A percentile compares a stretch with the other conserved stretches of the same genome.
Conservation (phyloP, 805 yeast genomes). For the Sungouiella blattae region DNA sequence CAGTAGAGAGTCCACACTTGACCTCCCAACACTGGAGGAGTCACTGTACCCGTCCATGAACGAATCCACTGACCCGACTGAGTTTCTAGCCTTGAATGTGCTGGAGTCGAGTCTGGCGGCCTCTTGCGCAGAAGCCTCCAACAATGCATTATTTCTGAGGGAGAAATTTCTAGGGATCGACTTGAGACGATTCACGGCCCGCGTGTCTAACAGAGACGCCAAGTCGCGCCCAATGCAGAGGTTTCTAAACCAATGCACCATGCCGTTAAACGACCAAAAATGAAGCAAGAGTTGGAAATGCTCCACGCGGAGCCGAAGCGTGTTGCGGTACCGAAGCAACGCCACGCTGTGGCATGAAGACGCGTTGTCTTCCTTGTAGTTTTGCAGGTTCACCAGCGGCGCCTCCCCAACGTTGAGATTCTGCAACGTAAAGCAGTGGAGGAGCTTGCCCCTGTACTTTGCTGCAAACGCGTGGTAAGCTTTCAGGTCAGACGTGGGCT, state of each 20-base stretch:
- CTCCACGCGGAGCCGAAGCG: conserved; percentile 37
- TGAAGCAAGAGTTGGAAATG: conserved; percentile 35
- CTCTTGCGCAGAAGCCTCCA: conserved; percentile 8
- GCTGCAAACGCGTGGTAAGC: conserved; percentile 16
- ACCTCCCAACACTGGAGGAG: not conserved
- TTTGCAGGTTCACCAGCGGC: conserved; percentile 26
- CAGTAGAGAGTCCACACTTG: not conserved
- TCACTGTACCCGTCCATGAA: not conserved
- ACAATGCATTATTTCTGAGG: conserved; percentile 10
- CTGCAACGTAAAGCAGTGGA: conserved; percentile 28
- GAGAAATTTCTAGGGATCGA: conserved; percentile 13
- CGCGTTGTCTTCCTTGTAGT: conserved; percentile 20
- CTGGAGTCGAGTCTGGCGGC: conserved; percentile 3
- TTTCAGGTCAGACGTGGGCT: conserved; percentile 25
- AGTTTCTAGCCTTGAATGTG: not conserved
- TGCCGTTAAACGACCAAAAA: conserved; percentile 39
- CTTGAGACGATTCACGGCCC: conserved; percentile 23
- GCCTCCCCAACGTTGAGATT: conserved; percentile 35
- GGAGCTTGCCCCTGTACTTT: conserved; percentile 20
- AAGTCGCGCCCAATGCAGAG: conserved; percentile 35
- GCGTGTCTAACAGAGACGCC: conserved; percentile 25
- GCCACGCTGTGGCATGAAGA: conserved; percentile 3
- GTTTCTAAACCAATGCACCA: conserved; percentile 37
- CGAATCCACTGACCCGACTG: not conserved
- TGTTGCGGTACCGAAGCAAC: conserved; percentile 26